Base-by-base conservation (phyloP, 2,329 filamentous ascomycete species). In the Talaromyces sp. region DNA sequence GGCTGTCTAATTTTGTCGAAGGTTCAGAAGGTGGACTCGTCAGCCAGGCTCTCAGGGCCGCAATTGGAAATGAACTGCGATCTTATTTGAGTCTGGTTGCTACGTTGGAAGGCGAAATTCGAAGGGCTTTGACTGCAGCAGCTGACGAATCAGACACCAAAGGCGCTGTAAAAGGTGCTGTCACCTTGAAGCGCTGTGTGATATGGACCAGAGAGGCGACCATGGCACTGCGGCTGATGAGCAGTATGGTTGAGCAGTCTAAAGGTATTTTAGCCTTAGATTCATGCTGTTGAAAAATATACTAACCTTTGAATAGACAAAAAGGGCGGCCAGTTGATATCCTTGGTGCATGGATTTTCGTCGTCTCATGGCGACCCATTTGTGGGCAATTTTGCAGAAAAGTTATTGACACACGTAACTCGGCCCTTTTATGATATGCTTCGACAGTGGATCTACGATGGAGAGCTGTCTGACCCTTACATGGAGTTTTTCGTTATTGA, bases 121-220 rank as follows among this genome's bases (percentile, higher is more conserved):
- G 93, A 61, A 83, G 90, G 63, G 92, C 92, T 0, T 77, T 97
- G 54, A 83, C 88, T 5, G 85, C 88, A 8, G 78, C 94, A n/a
- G 86, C 70, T 21, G 69, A 71, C 43, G 63, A 64, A 38, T 84
- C 84, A 3, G 85, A 89, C 2, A 82, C 87, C 53, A 83, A 85
- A 51, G 88, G 88, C 1, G 86, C 95, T 57, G 88, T 91, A 6
- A 94, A 92, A 68, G 88, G 90, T 0, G 92, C 92, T 1, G 93
- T 99, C 14, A 99, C 94, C 0, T 79, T 99, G 56, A 97, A 97
- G 74, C 83, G 94, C 71, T 97, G 93, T 68, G 89, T 99, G 2
- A 89, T 99, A 26, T 99, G 95, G 95, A 97, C 92, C 9, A 86
- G 93, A 66, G 95, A 99, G 74, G 91, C 94, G 7, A 99, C 94